Conservation (phyloP, 2,329 filamentous ascomycete genomes). For the Fusarium temperatum region DNA sequence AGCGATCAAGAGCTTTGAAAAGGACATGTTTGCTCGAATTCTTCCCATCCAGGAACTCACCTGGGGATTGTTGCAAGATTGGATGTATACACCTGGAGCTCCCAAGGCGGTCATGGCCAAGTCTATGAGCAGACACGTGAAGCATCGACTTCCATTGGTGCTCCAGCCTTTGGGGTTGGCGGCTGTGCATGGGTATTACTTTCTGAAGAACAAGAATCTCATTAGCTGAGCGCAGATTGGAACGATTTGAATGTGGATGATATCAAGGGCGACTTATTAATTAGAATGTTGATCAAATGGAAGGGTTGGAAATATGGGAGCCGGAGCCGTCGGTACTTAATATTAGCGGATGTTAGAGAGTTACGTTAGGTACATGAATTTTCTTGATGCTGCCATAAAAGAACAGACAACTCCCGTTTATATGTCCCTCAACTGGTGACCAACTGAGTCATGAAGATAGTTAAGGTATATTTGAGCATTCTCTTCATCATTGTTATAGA, state of each 20-base stretch:
- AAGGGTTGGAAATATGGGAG: neutral
- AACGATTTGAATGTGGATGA: neutral
- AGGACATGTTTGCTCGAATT: constrained; percentile 51
- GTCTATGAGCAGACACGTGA: constrained; percentile 45
- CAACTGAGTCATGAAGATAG: no score
- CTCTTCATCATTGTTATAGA: neutral
- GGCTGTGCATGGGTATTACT: constrained; percentile 43
- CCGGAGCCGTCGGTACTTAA: neutral
- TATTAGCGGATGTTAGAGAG: constrained; percentile 2
- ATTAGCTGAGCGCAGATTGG: neutral
- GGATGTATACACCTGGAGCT: constrained; percentile 58
- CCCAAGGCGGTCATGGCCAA: constrained; percentile 55
- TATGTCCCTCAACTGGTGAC: fast-evolving
- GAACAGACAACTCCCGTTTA: neutral
- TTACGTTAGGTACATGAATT: constrained; percentile 8
- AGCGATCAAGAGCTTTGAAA: constrained; percentile 49
- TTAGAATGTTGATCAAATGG: neutral
- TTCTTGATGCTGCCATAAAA: neutral
- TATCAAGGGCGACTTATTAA: neutral
- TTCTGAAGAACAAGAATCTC: constrained; percentile 29
- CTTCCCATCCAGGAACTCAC: constrained; percentile 51
- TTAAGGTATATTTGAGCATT: neutral
- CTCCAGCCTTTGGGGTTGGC: constrained; percentile 45
- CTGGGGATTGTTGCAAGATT: constrained; percentile 56
- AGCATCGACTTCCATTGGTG: constrained; percentile 43